Evolutionary conservation across 257 asterid species (phyloP).

Genomic region (Cinchona pubescens): DNA sequence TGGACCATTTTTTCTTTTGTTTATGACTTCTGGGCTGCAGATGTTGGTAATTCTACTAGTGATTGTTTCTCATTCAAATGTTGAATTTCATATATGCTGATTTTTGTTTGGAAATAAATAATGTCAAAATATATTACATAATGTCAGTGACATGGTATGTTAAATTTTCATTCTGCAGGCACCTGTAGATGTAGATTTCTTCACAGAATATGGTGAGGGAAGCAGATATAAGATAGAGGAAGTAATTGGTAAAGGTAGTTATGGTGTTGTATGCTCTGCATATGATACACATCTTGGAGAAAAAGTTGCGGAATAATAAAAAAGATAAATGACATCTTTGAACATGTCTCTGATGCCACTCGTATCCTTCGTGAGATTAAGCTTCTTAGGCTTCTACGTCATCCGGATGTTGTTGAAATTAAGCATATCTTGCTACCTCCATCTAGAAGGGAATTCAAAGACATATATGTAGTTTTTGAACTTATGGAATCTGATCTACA

Average conservation of each 20-base stretch:
- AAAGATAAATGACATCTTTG: slow-evolving; percentile 90
- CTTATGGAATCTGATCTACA: slow-evolving; percentile 95
- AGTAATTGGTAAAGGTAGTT: slow-evolving; percentile 97
- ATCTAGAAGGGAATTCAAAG: slow-evolving; percentile 90
- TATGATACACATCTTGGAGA: slow-evolving; percentile 83
- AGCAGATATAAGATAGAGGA: slow-evolving; percentile 89
- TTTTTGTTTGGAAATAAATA: background rate
- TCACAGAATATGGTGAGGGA: slow-evolving; percentile 96
- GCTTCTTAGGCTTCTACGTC: slow-evolving; percentile 95
- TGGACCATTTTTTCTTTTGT: background rate
- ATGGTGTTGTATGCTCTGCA: slow-evolving; percentile 96
- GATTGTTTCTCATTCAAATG: background rate
- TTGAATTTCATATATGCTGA: background rate
- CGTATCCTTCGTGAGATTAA: slow-evolving; percentile 92
- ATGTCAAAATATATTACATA: background rate
- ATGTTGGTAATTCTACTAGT: background rate
- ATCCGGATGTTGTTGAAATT: slow-evolving; percentile 94
- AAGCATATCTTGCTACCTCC: slow-evolving; percentile 94
- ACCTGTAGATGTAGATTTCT: slow-evolving; percentile 74
- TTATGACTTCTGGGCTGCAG: background rate
- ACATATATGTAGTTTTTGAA: slow-evolving; percentile 89
- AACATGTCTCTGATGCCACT: slow-evolving; percentile 95
- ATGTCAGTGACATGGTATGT: slow-evolving; percentile 13
- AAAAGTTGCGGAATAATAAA: slow-evolving; percentile 94
- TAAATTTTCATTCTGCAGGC: slow-evolving; percentile 44